Base-by-base conservation (phyloP, 2,329 filamentous ascomycete genomes). In the Penicillium sp. region DNA sequence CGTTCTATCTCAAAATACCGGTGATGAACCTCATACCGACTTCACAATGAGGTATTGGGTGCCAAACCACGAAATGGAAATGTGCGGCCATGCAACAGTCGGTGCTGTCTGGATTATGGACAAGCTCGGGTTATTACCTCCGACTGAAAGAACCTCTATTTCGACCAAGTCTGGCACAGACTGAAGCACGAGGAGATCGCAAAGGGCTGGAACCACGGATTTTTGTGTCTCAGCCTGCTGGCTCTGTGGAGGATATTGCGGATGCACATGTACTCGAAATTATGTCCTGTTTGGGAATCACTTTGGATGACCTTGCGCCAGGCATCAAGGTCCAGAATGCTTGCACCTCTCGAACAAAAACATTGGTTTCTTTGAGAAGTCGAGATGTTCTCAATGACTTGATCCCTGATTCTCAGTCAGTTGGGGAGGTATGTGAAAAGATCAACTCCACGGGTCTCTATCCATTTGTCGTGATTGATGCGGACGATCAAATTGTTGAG, bases 91-190 rank as follows among this genome's bases (percentile, higher is more conserved):
- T 51, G 61, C 56, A 19, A 66, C 58, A 2, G 49, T 66, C 2
- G 62, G 65, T 12, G 56, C 64, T 3, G 38, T 65, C n/a, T 68
- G 60, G 65, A 17, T 66, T 12, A 33, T 68, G 22, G 42, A 61
- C 6, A 40, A 60, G n/a, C 55, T 66, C 7, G 53, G 37, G 4
- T 4, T 56, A 35, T 5, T 67, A 13, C 26, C 45, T 1, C 10
- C 17, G 13, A 8, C 22, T 10, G 26, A 17, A 13, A 44, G 22
- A 4, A 37, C 26, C 5, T 53, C n/a, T 22, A 62, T 66, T 22
- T 38, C 45, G 26, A 55, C 59, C 13, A 57, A 58, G 19, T 35
- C 30, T 17, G 62, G 62, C 2, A 33, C 33, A 1, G 44, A 64
- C 12, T n/a, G 62, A 64, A 17, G 62, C 57, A 1, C 28, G 26